Conservation (phyloP, 164 flowering plant genomes). For the Macadamia integrifolia region DNA sequence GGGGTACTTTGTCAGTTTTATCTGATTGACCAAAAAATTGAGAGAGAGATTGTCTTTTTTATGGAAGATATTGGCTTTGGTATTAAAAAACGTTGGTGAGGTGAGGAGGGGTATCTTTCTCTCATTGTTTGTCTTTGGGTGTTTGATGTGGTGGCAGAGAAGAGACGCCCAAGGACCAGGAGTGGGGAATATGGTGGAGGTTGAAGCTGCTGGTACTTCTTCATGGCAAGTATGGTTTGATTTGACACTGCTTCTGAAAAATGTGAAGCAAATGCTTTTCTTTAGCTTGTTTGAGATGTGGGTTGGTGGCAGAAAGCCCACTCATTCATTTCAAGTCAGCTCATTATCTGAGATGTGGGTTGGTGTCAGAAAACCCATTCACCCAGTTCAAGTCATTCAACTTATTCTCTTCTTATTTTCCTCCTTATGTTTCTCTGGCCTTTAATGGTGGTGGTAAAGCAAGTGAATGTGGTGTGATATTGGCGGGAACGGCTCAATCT, state of each 20-base stretch:
- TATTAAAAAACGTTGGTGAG: neutral
- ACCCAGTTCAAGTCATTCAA: neutral
- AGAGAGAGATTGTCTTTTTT: neutral
- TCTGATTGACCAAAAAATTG: neutral
- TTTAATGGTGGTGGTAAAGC: neutral
- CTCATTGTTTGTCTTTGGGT: neutral
- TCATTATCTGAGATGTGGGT: neutral
- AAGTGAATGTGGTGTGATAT: slow-evolving; percentile 1
- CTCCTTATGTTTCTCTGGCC: neutral
- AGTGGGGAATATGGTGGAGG: neutral
- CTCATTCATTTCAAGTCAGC: neutral
- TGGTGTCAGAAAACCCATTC: slow-evolving; percentile 4
- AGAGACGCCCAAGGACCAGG: neutral
- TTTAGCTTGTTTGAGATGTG: neutral
- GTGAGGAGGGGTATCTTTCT: neutral
- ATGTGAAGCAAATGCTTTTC: neutral
- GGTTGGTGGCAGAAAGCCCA: slow-evolving; percentile 6
- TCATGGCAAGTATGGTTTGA: neutral
- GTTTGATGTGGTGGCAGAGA: slow-evolving; percentile 4
- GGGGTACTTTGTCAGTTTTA: no score
- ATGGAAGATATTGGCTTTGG: neutral
- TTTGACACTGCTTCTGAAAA: neutral
- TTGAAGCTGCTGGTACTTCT: neutral
- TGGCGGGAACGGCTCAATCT: slow-evolving; percentile 18
- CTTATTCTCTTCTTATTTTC: neutral